phyloP scores from a whole-genome alignment of 2,329 filamentous ascomycete species.

The Thermochaetoides dissita region DNA sequence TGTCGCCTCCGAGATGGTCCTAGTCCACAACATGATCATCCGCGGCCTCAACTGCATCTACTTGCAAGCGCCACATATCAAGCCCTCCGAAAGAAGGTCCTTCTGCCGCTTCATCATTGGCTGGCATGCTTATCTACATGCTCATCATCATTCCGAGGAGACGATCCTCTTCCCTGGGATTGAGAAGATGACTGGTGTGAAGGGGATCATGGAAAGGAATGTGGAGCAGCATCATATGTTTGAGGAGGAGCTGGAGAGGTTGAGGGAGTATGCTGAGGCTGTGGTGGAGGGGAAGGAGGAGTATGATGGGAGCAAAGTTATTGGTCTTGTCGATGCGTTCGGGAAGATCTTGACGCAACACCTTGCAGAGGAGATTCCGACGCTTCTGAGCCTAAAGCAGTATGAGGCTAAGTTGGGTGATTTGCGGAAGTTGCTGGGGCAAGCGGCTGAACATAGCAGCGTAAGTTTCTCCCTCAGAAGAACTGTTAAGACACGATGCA shows the following conservation, averaged over 20 bases:
- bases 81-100: slow-evolving; percentile 20
- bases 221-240: slow-evolving; percentile 28
- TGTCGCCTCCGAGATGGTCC: slow-evolving; percentile 19
- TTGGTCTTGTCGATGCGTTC: slow-evolving; percentile 20
- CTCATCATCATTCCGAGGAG: slow-evolving; percentile 29
- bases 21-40: slow-evolving; percentile 23
- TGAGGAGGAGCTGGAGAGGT: slow-evolving; percentile 18
- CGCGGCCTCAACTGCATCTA: slow-evolving; percentile 26
- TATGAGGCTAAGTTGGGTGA: slow-evolving; percentile 16
- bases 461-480: too few species aligned
- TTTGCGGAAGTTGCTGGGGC: slow-evolving; percentile 7
- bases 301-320: slow-evolving; percentile 18
- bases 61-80: slow-evolving; percentile 23
- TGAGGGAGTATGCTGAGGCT: slow-evolving; percentile 17
- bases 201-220: slow-evolving; percentile 27
- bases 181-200: slow-evolving; percentile 21
- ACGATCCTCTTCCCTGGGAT: slow-evolving; percentile 24
- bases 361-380: slow-evolving; percentile 21
- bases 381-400: slow-evolving; percentile 16
- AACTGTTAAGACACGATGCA: too few species aligned
- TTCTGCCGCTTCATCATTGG: slow-evolving; percentile 22
- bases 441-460: slow-evolving; percentile 13
- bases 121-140: slow-evolving; percentile 21
- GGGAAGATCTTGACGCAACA: slow-evolving; percentile 18
- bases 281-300: slow-evolving; percentile 13